Evolutionary conservation across 2,329 filamentous ascomycete species (phyloP), one percentile per base, ranked within the genome.

Genomic region (Periconia macrospinosa): DNA sequence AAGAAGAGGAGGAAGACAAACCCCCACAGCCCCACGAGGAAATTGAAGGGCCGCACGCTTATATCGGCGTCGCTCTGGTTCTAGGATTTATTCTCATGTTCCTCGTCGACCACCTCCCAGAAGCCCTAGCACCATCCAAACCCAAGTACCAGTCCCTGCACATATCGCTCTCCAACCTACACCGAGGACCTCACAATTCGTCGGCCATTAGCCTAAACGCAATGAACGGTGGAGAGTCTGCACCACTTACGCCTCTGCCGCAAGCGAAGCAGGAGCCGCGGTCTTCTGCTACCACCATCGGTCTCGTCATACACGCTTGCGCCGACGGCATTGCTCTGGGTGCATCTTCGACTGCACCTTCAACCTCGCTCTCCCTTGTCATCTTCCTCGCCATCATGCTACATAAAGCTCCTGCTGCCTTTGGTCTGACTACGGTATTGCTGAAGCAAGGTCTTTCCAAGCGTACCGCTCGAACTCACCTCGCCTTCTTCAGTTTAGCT

Each of bases 371-470:
- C 11, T 91, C 90, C 35, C 86, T 97, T 55, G 90, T 99, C 63
- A 91, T 99, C 40, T 99, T 99, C 73, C 76, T 96, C 41, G 94
- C 94, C 11, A 94, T 99, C 62, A 95, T 99, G 90, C 85, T 97
- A 6, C 94, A 99, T 75, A 99, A 97, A 77, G 93, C 92, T 1
- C 93, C 92, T 0, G 94, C 94, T 1, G 92, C 94, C 0, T 99
- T 99, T 76, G 94, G 94, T 0, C 78, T 99, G 45, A 97, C 93
- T 0, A 92, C 92, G 1, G 85, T 97, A 1, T 77, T 99, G 45
- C 79, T 99, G 45, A 95, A 93, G 72, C 92, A 97, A 69, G 94
- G 94, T 0, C 79, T 97, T 1, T 91, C 90, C 13, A 97, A 95
- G 73, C 86, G 93, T 42, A 87, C 87, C 10, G 91, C 92, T 1